A percentile compares a stretch with the other conserved stretches of the same genome.
Evolutionary conservation across 345 rosid species (phyloP).

Genomic region (Cochlearia excelsa): DNA sequence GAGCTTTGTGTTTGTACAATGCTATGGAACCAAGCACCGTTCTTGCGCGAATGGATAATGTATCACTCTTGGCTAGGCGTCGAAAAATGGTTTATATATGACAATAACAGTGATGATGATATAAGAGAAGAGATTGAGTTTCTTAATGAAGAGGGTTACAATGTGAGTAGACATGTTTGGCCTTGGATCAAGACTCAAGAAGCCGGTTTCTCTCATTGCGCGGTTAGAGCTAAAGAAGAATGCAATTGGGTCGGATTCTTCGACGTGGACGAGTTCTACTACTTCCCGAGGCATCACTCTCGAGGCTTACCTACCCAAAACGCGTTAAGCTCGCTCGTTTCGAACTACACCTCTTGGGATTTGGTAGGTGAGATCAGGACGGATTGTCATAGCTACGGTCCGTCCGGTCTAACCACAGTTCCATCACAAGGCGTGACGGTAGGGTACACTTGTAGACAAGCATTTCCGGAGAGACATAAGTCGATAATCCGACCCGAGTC

Average conservation of each 20-base stretch:
- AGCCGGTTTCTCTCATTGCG: slow-evolving; percentile 95
- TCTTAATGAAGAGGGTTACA: slow-evolving; percentile 56
- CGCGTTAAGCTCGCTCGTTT: slow-evolving; percentile 54
- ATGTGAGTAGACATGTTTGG: slow-evolving; percentile 76
- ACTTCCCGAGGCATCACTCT: slow-evolving; percentile 52
- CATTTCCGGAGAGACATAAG: slow-evolving; percentile 85
- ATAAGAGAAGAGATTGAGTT: slow-evolving; percentile 52
- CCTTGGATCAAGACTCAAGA: slow-evolving; percentile 99
- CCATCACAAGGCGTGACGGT: slow-evolving; percentile 76
- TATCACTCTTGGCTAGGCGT: slow-evolving; percentile 95
- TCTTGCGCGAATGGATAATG: slow-evolving; percentile 75
- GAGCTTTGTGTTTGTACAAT: slow-evolving; percentile 90
- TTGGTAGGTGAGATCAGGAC: slow-evolving; percentile 73
- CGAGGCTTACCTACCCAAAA: slow-evolving; percentile 47
- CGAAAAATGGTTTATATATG: slow-evolving; percentile 93
- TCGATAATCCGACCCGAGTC: slow-evolving; percentile 65
- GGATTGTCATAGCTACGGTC: slow-evolving; percentile 85
- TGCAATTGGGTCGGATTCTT: slow-evolving; percentile 95
- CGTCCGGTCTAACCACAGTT: slow-evolving; percentile 70
- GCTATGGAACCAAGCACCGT: slow-evolving; percentile 92
- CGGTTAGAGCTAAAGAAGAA: slow-evolving; percentile 66
- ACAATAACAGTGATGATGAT: slow-evolving; percentile 84
- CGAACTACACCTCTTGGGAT: slow-evolving; percentile 63
- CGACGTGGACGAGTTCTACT: slow-evolving; percentile 93
- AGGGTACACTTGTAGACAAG: slow-evolving; percentile 89